phyloP scores from a whole-genome alignment of 768 basidiomycete genomes.

The Termitomyces sp. region DNA sequence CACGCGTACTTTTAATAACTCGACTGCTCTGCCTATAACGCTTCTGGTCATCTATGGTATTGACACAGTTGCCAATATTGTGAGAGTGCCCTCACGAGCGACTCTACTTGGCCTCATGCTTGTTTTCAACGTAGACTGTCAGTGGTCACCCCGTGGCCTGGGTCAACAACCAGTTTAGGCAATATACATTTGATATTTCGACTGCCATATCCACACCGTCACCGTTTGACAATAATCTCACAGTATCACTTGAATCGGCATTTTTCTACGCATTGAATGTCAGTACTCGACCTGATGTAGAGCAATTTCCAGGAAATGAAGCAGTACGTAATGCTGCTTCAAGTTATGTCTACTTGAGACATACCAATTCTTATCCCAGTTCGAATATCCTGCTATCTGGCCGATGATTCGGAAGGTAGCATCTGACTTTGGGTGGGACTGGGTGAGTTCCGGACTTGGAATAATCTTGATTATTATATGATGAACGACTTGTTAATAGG shows the following conservation, averaged over 20 bases:
- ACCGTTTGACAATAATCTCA: constrained; percentile 34
- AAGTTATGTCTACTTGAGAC: neutral
- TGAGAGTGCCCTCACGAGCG: constrained; percentile 9
- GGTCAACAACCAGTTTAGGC: constrained; percentile 54
- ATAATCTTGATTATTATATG: neutral
- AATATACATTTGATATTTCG: constrained; percentile 48
- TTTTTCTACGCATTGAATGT: constrained; percentile 50
- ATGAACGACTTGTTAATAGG: constrained; percentile 23
- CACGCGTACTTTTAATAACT: constrained; percentile 16
- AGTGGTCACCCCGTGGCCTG: constrained; percentile 47
- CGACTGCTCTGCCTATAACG: constrained; percentile 20
- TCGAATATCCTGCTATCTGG: constrained; percentile 43
- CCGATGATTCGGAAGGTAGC: constrained; percentile 45
- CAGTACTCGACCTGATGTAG: constrained; percentile 31
- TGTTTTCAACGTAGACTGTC: constrained; percentile 33
- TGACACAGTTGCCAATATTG: constrained; percentile 53
- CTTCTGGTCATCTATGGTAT: constrained; percentile 52
- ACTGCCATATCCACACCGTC: constrained; percentile 27
- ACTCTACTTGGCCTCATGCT: neutral
- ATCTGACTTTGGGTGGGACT: constrained; percentile 60
- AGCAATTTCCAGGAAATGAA: constrained; percentile 31
- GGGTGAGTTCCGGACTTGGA: constrained; percentile 26
- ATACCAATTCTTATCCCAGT: constrained; percentile 22
- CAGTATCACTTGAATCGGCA: constrained; percentile 47
- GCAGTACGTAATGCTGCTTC: constrained; percentile 20